These are phyloP conservation scores for Hansenula lynferdii DNA, from an alignment of 1,139 yeast species.

Conservation along the genomic window DNA sequence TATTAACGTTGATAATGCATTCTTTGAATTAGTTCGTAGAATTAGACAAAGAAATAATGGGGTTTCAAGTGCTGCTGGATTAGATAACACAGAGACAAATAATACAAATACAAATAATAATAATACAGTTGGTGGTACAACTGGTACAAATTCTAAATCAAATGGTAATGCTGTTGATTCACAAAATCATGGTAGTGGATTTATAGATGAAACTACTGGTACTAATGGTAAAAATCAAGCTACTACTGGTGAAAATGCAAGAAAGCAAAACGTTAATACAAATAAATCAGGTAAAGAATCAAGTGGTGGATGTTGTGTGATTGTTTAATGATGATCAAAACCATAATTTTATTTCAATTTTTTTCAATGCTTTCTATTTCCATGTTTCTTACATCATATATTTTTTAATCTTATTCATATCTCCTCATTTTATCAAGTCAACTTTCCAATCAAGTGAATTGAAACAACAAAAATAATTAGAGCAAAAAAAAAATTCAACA, in stretches of 20 bases:
- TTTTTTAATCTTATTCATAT: too few relatives aligned
- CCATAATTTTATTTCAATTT: too few relatives aligned
- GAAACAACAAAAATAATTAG: too few relatives aligned
- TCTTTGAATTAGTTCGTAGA: constrained; percentile 66
- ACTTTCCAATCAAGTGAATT: too few relatives aligned
- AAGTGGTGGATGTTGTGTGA: constrained; percentile 26
- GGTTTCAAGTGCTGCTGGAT: constrained; percentile 4
- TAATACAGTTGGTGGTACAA: too few relatives aligned
- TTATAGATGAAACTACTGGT: neutral
- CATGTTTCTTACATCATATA: too few relatives aligned
- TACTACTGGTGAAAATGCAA: constrained; percentile 2
- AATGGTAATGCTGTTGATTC: constrained; percentile 1
- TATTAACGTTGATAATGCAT: constrained; percentile 91
- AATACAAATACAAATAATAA: neutral
- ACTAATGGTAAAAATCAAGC: neutral
- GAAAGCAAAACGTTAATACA: constrained; percentile 8
- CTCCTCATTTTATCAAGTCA: too few relatives aligned
- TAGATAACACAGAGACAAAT: constrained; percentile 1
- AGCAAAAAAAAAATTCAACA: too few relatives aligned
- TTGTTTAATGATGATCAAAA: too few relatives aligned
- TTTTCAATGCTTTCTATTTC: neutral
- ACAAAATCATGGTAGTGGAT: constrained; percentile 4
- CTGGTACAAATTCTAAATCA: too few relatives aligned
- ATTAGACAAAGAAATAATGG: constrained; percentile 40
- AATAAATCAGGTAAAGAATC: constrained; percentile 9